Conservation (phyloP, 2,329 filamentous ascomycete species). For the Neoascochyta sp. region DNA sequence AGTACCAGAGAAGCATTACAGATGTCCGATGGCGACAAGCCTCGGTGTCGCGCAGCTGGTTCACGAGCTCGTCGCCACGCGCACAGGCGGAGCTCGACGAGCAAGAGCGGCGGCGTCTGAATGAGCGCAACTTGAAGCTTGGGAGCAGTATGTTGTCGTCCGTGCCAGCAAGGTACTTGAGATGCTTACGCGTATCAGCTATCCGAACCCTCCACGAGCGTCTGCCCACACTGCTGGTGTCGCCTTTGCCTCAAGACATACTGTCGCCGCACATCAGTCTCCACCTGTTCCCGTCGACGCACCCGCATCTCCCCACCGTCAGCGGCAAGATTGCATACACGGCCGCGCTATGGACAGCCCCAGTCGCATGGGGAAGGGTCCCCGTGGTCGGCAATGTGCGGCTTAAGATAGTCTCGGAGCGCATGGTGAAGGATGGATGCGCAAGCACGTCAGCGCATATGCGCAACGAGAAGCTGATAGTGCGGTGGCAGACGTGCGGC, state of each 20-base stretch:
- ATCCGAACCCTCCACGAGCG: conserved; percentile 60
- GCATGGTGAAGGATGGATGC: conserved; percentile 63
- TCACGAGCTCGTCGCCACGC: conserved; percentile 41
- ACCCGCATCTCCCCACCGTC: conserved; percentile 87
- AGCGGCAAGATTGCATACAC: conserved; percentile 86
- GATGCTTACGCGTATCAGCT: conserved; percentile 40
- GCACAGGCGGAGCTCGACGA: conserved; percentile 20
- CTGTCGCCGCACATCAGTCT: conserved; percentile 60
- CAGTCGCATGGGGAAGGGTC: conserved; percentile 90
- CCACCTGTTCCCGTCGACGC: conserved; percentile 67
- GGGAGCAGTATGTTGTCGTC: conserved; percentile 54
- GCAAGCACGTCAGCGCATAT: conserved; percentile 40
- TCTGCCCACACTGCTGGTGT: conserved; percentile 58
- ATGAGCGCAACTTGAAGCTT: conserved; percentile 59
- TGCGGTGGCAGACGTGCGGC: conserved; percentile 76
- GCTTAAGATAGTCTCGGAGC: conserved; percentile 82
- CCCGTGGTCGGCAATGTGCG: conserved; percentile 87
- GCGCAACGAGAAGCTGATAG: conserved; percentile 75
- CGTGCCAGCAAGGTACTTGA: neutral
- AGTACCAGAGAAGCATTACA: conserved; percentile 33
- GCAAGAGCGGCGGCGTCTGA: conserved; percentile 49
- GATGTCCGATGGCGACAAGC: conserved; percentile 30
- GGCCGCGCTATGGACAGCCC: conserved; percentile 91
- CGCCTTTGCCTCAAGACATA: conserved; percentile 59
- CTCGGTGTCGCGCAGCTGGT: conserved; percentile 42